A percentile compares a stretch with the other conserved stretches of the same genome.
Evolutionary conservation across 1,284 basidiomycete genomes (phyloP).

Genomic region (Mycena sp.): DNA sequence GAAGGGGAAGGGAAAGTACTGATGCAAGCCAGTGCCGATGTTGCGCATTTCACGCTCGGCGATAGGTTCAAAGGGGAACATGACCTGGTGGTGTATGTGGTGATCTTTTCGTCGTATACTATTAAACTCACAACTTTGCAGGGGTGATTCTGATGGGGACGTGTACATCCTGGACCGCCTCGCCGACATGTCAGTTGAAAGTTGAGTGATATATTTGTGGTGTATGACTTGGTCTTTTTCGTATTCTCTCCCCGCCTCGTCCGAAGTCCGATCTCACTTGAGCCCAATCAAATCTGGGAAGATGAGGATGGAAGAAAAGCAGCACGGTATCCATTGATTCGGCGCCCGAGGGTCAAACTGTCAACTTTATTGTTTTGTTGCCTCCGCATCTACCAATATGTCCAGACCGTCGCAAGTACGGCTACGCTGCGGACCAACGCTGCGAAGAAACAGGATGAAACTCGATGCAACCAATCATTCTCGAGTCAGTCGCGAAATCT

Average conservation of each 20-base stretch:
- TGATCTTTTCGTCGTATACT: neutral
- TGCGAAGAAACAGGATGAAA: too few species aligned
- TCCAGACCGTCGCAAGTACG: neutral
- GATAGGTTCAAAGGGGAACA: conserved; percentile 62
- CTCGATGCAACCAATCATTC: too few species aligned
- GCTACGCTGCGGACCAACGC: too few species aligned
- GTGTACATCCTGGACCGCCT: conserved; percentile 27
- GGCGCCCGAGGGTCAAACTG: too few species aligned
- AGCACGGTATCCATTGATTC: too few species aligned
- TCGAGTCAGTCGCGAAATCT: too few species aligned
- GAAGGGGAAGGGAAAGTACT: conserved; percentile 68
- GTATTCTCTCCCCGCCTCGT: neutral
- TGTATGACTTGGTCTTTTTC: neutral
- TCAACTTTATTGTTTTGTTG: too few species aligned
- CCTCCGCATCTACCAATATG: too few species aligned
- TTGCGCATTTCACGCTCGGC: conserved; percentile 70
- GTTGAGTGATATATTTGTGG: neutral
- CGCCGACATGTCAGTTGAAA: conserved; percentile 11
- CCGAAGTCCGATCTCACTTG: neutral
- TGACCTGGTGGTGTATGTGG: conserved; percentile 70
- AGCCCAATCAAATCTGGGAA: neutral
- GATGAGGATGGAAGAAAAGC: neutral
- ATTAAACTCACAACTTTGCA: neutral
- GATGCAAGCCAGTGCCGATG: conserved; percentile 64
- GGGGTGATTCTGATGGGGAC: conserved; percentile 23